Evolutionary conservation across 2,329 filamentous ascomycete genomes (phyloP).

Genomic region (Verticillium longisporum): DNA sequence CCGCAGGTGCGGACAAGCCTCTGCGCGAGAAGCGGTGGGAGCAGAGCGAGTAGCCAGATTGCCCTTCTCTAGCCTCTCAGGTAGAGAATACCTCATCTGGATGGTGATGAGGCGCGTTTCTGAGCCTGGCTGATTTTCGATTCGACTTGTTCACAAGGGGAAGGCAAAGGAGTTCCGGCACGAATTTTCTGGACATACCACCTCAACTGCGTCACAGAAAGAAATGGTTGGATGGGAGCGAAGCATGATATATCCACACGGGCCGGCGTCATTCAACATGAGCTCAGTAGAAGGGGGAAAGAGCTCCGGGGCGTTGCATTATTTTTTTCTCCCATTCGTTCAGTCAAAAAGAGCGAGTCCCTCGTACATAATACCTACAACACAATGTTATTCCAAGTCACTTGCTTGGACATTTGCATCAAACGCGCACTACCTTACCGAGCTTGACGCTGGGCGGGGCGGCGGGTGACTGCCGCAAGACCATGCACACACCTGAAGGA

Average conservation of each 20-base stretch:
- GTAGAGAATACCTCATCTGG: background rate
- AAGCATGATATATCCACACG: conserved; percentile 13
- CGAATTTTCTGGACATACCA: conserved; percentile 11
- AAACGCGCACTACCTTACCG: no score
- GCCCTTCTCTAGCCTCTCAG: no score
- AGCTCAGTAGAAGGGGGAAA: conserved; percentile 14
- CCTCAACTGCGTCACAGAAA: conserved; percentile 14
- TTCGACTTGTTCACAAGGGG: background rate
- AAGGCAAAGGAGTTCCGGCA: conserved; percentile 4
- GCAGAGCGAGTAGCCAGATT: conserved; percentile 29
- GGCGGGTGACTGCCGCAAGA: background rate
- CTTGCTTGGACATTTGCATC: background rate
- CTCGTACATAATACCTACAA: background rate
- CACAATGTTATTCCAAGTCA: background rate
- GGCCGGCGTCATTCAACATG: conserved; percentile 26
- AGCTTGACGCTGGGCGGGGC: background rate
- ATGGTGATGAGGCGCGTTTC: background rate
- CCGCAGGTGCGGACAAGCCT: conserved; percentile 52
- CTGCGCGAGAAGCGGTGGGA: conserved; percentile 78
- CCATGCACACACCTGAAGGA: background rate
- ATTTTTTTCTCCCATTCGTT: background rate
- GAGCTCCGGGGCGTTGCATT: conserved; percentile 3
- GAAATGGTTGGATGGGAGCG: conserved; percentile 8
- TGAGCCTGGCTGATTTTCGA: background rate
- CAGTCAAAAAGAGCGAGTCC: background rate